phyloP scores from a whole-genome alignment of 208 protist species.

The Endotrypanum monterogeii region DNA sequence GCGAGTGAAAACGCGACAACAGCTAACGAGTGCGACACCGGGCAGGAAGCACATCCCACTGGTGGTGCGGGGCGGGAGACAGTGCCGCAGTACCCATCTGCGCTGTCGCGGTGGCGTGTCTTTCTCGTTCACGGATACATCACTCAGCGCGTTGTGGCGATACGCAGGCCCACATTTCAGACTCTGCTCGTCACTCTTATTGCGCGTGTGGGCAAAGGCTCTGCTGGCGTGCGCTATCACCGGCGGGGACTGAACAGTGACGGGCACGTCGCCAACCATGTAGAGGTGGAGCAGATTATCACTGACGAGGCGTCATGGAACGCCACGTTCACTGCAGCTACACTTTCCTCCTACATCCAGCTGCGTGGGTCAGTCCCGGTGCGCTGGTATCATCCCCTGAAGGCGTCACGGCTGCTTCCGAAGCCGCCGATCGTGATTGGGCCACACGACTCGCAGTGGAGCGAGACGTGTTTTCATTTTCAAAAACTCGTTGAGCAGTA shows the following conservation, averaged over 20 bases:
- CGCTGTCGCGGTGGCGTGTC: constrained; percentile 29
- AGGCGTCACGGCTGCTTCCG: constrained; percentile 45
- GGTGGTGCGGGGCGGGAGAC: background rate
- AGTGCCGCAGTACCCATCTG: constrained; percentile 22
- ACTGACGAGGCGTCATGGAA: constrained; percentile 50
- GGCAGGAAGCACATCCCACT: background rate
- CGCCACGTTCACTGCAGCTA: constrained; percentile 24
- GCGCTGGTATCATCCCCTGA: constrained; percentile 77
- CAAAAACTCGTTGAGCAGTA: constrained; percentile 90
- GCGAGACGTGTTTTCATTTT: constrained; percentile 89
- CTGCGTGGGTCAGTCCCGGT: constrained; percentile 86
- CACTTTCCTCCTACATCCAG: constrained; percentile 78
- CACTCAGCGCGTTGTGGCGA: constrained; percentile 33
- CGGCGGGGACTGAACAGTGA: constrained; percentile 94
- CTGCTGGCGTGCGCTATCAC: constrained; percentile 94
- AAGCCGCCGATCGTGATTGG: constrained; percentile 90
- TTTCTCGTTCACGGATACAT: constrained; percentile 44
- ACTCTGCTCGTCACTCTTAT: constrained; percentile 87
- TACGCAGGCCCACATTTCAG: constrained; percentile 25
- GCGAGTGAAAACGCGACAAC: background rate
- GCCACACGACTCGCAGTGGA: constrained; percentile 42
- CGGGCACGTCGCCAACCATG: constrained; percentile 85
- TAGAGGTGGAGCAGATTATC: constrained; percentile 92
- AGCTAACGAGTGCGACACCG: background rate
- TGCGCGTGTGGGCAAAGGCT: constrained; percentile 89